Evolutionary conservation across 2,329 filamentous ascomycete genomes (phyloP).

Genomic region (Nigrospora osmanthi): DNA sequence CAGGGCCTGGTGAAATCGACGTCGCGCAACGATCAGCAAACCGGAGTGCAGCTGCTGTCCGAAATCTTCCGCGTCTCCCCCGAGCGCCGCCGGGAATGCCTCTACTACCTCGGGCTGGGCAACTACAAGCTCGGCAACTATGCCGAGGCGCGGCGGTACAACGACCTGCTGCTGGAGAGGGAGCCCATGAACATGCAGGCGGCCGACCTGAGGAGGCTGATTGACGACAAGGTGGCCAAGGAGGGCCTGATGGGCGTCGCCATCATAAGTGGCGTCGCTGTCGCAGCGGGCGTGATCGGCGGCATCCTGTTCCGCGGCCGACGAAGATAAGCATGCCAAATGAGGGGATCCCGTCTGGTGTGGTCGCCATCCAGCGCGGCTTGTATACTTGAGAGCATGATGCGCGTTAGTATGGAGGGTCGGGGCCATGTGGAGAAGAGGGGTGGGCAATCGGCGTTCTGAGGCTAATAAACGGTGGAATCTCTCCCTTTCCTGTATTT

Average conservation of each 20-base stretch:
- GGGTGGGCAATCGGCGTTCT: too few relatives aligned
- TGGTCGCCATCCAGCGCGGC: background rate
- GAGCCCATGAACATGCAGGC: slow-evolving; percentile 91
- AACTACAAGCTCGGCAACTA: slow-evolving; percentile 99
- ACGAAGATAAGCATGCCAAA: slow-evolving; percentile 35
- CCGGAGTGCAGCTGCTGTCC: slow-evolving; percentile 85
- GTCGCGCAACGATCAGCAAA: slow-evolving; percentile 77
- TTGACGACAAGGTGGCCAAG: slow-evolving; percentile 93
- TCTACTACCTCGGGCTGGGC: slow-evolving; percentile 94
- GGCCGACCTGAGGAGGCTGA: slow-evolving; percentile 73
- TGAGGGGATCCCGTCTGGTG: background rate
- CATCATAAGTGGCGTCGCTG: slow-evolving; percentile 86
- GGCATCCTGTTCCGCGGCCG: slow-evolving; percentile 71
- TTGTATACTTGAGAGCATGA: background rate
- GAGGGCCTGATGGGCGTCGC: slow-evolving; percentile 92
- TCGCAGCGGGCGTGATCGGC: slow-evolving; percentile 88
- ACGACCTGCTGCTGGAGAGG: slow-evolving; percentile 83
- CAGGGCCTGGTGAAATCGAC: slow-evolving; percentile 94
- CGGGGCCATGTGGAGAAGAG: too few relatives aligned
- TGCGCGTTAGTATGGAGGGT: too few relatives aligned
- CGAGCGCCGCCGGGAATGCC: slow-evolving; percentile 90
- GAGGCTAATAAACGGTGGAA: background rate
- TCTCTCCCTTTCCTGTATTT: background rate
- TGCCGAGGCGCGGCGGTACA: slow-evolving; percentile 87
- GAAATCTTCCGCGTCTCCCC: slow-evolving; percentile 94